phyloP scores from a whole-genome alignment of 306 rosid species.

The Cicer bijugum region DNA sequence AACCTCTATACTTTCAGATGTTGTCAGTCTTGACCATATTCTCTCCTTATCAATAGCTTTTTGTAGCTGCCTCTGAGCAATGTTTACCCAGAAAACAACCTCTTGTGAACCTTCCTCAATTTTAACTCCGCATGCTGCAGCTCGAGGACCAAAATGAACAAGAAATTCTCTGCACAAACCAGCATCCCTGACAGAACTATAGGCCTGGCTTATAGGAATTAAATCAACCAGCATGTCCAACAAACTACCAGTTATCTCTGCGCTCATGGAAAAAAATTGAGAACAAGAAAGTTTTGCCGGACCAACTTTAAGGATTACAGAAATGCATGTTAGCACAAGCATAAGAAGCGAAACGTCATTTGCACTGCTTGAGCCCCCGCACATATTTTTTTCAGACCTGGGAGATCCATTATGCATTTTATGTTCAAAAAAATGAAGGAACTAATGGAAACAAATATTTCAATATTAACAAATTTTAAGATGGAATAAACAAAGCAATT shows the following conservation, averaged over 20 bases:
- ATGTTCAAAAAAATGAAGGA: constrained; percentile 36
- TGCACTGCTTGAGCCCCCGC: constrained; percentile 53
- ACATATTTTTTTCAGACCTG: constrained; percentile 63
- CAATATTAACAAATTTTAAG: constrained; percentile 34
- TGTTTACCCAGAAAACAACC: constrained; percentile 90
- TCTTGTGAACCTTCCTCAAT: constrained; percentile 77
- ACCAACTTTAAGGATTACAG: constrained; percentile 82
- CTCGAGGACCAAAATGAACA: constrained; percentile 92
- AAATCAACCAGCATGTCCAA: constrained; percentile 85
- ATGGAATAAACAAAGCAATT: constrained; percentile 62
- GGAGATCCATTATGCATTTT: constrained; percentile 43
- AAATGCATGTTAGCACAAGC: constrained; percentile 84
- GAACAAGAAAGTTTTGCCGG: constrained; percentile 83
- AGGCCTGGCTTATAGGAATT: constrained; percentile 75
- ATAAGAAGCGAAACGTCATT: constrained; percentile 71
- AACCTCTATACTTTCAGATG: constrained; percentile 98
- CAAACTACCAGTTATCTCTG: constrained; percentile 83
- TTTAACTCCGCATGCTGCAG: constrained; percentile 78
- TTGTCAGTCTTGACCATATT: constrained; percentile 94
- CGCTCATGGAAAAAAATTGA: constrained; percentile 76
- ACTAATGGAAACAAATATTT: constrained; percentile 38
- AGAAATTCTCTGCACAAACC: constrained; percentile 84
- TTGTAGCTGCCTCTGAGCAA: constrained; percentile 80
- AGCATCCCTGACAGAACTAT: constrained; percentile 69
- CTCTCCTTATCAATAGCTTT: constrained; percentile 87